Percentiles rank a stretch among this genome's conserved stretches.
Evolutionary conservation across 495 filamentous ascomycete genomes (phyloP).

Genomic region (Recurvomyces mirabilis): DNA sequence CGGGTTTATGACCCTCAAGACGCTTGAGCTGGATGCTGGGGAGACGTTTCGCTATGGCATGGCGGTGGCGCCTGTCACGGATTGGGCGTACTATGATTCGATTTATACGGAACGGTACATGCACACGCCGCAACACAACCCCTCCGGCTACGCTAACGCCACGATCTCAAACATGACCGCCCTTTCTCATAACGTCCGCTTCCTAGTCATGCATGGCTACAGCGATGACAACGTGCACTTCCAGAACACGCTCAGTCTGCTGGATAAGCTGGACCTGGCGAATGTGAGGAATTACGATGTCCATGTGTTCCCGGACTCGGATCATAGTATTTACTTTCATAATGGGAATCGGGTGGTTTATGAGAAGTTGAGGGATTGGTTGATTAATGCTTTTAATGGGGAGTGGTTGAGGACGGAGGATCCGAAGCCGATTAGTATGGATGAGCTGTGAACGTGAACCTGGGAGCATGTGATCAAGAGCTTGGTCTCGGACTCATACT

Average conservation of each 20-base stretch:
- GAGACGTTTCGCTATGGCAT: slow-evolving; percentile 90
- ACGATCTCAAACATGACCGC: slow-evolving; percentile 61
- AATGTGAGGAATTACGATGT: slow-evolving; percentile 91
- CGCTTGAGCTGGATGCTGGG: slow-evolving; percentile 80
- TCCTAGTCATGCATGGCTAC: slow-evolving; percentile 87
- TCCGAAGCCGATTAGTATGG: slow-evolving; percentile 43
- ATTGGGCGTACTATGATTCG: slow-evolving; percentile 63
- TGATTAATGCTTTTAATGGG: slow-evolving; percentile 94
- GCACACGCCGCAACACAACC: slow-evolving; percentile 42
- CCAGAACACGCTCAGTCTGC: slow-evolving; percentile 75
- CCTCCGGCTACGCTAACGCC: slow-evolving; percentile 60
- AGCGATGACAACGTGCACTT: slow-evolving; percentile 96
- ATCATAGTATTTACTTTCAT: slow-evolving; percentile 93
- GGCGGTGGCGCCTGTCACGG: slow-evolving; percentile 94
- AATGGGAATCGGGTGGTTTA: slow-evolving; percentile 88
- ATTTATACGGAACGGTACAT: slow-evolving; percentile 58
- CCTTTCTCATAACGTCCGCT: slow-evolving; percentile 63
- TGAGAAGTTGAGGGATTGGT: slow-evolving; percentile 83
- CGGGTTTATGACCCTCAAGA: slow-evolving; percentile 95
- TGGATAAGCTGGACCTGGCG: slow-evolving; percentile 77
- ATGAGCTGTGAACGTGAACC: slow-evolving; percentile 8
- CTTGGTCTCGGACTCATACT: too few species aligned
- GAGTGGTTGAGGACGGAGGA: slow-evolving; percentile 74
- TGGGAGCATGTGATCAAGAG: too few species aligned
- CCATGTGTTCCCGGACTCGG: slow-evolving; percentile 90